Percentiles rank a stretch among this genome's conserved stretches.
These are phyloP conservation scores for Erythrophleum ivorense DNA, from an alignment of 331 rosid genomes.

Conservation along the genomic window DNA sequence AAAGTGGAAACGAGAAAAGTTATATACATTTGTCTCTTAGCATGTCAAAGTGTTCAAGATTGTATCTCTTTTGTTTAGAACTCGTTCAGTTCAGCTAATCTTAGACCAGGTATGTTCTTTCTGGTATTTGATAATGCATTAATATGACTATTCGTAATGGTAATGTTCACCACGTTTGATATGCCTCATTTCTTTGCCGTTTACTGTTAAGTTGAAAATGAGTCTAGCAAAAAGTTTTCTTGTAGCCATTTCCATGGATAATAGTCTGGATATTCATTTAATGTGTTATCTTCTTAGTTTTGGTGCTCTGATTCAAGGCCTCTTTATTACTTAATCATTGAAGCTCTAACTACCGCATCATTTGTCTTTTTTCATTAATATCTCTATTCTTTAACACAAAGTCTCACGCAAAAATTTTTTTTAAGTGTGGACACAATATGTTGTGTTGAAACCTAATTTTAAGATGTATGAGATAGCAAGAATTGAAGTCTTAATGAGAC, in stretches of 20 bases:
- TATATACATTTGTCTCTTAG: conserved; percentile 19
- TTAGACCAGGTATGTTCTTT: conserved; percentile 37
- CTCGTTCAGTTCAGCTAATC: conserved; percentile 32
- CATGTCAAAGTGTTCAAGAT: conserved; percentile 29
- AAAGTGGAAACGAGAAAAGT: conserved; percentile 35
- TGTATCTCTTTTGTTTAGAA: conserved; percentile 14
- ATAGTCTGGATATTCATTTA: too few relatives aligned
- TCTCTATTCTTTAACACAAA: too few relatives aligned
- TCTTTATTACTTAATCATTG: too few relatives aligned
- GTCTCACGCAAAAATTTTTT: background rate
- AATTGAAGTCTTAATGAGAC: background rate
- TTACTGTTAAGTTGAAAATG: background rate
- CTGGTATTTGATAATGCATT: conserved; percentile 30
- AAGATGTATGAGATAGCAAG: background rate
- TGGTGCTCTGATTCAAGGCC: too few relatives aligned
- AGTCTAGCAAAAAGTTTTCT: too few relatives aligned
- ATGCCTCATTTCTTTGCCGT: background rate
- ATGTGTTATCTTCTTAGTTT: too few relatives aligned
- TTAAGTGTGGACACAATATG: background rate
- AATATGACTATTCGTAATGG: conserved; percentile 14
- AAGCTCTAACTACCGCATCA: too few relatives aligned
- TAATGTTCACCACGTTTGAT: conserved; percentile 21
- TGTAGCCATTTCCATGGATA: too few relatives aligned
- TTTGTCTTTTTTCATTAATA: too few relatives aligned
- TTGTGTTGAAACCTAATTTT: background rate